Evolutionary conservation across 1,284 basidiomycete species (phyloP).

Genomic region (Ceratobasidium sp.): DNA sequence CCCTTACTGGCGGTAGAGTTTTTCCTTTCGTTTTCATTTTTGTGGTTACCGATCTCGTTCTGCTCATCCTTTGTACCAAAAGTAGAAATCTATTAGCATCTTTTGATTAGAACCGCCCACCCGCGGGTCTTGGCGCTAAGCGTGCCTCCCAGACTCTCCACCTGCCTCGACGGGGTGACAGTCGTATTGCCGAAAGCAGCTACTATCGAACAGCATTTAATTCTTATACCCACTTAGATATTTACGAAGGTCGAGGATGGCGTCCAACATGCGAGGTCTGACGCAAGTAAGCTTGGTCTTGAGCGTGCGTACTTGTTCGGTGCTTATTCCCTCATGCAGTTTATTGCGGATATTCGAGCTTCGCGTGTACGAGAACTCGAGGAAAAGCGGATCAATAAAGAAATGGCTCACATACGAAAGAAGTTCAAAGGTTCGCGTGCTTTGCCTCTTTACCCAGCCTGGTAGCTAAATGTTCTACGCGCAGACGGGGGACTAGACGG

Average conservation of each 20-base stretch:
- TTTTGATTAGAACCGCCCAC: slow-evolving; percentile 18
- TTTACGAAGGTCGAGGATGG: slow-evolving; percentile 64
- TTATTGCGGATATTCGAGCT: slow-evolving; percentile 97
- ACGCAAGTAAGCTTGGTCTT: slow-evolving; percentile 72
- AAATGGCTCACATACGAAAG: slow-evolving; percentile 99
- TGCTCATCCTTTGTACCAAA: slow-evolving; percentile 32
- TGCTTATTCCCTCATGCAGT: slow-evolving; percentile 62
- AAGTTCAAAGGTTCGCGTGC: slow-evolving; percentile 88
- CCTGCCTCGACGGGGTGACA: not conserved
- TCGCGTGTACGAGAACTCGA: slow-evolving; percentile 89
- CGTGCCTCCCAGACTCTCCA: not conserved
- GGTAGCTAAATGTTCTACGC: slow-evolving; percentile 21
- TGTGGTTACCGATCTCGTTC: slow-evolving; percentile 1
- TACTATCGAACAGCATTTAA: not conserved
- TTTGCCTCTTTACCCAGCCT: not conserved
- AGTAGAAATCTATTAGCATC: slow-evolving; percentile 12
- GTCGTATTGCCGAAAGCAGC: not conserved
- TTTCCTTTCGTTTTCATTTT: not conserved
- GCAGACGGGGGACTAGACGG: slow-evolving; percentile 95
- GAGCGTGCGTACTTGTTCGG: slow-evolving; percentile 4
- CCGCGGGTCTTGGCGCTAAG: slow-evolving; percentile 27
- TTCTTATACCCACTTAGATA: not conserved
- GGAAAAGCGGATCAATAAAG: slow-evolving; percentile 98
- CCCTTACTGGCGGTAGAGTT: slow-evolving; percentile 22
- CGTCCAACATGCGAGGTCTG: slow-evolving; percentile 86